phyloP scores from a whole-genome alignment of 2,329 filamentous ascomycete species.

The Thielaviopsis musarum region DNA sequence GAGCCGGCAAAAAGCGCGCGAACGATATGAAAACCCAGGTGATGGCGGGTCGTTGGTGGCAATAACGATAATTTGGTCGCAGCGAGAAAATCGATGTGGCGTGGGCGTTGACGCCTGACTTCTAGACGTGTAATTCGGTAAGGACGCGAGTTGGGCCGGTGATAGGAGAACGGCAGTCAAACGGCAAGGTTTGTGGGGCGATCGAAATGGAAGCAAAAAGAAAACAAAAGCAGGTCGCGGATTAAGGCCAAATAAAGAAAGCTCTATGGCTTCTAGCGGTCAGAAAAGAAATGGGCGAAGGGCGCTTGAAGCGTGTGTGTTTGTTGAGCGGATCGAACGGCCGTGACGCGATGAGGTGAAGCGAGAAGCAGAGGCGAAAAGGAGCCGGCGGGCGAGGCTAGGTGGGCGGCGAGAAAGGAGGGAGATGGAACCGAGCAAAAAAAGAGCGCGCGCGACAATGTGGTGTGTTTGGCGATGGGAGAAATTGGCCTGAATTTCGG shows the following conservation, averaged over 20 bases:
- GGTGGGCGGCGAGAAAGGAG: not conserved
- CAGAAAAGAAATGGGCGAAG: not conserved
- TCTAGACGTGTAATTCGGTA: not conserved
- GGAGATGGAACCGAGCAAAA: not conserved
- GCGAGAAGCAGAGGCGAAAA: not conserved
- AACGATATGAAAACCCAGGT: no score
- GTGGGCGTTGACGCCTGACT: not conserved
- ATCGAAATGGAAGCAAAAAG: not conserved
- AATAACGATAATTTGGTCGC: not conserved
- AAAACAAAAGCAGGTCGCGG: not conserved
- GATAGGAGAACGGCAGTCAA: not conserved
- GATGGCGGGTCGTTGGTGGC: not conserved
- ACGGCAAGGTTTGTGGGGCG: not conserved
- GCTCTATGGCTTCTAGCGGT: not conserved
- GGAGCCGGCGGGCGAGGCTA: not conserved
- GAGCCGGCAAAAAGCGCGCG: not conserved
- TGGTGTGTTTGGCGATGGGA: not conserved
- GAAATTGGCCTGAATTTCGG: not conserved
- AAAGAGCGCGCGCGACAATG: not conserved
- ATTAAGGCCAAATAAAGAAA: not conserved
- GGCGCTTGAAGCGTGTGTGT: not conserved
- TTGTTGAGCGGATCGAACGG: not conserved
- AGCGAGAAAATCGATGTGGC: not conserved
- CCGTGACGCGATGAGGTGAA: not conserved
- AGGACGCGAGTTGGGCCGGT: not conserved